Conservation (phyloP, 371 early-diverging fungal genomes). For the Mortierella sp. region DNA sequence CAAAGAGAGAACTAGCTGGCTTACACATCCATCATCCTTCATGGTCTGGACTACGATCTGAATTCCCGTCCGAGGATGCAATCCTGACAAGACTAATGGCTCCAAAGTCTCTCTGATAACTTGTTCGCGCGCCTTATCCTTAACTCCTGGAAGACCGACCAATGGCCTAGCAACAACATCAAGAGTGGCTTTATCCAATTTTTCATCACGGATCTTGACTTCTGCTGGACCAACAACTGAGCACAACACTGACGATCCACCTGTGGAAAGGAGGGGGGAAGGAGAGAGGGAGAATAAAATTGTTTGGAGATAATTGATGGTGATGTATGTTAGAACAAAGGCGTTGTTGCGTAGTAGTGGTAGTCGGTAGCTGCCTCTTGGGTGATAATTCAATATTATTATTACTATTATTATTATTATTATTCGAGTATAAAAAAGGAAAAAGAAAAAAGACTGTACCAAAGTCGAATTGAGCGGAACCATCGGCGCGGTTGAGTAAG, state of each 20-base stretch:
- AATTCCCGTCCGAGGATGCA: conserved; percentile 92
- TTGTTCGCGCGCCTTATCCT: conserved; percentile 80
- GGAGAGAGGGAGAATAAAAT: too few relatives aligned
- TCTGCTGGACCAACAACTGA: conserved; percentile 92
- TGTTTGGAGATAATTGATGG: background rate
- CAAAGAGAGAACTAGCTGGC: conserved; percentile 8
- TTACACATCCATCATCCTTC: conserved; percentile 88
- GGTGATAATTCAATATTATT: background rate
- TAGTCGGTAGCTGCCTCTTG: too few relatives aligned
- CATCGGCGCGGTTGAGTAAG: conserved; percentile 79
- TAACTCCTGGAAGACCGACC: conserved; percentile 75
- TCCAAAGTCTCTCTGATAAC: conserved; percentile 80
- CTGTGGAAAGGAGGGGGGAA: background rate
- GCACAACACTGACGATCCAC: conserved; percentile 71
- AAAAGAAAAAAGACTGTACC: conserved; percentile 59
- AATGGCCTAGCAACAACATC: conserved; percentile 85
- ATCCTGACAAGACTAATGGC: conserved; percentile 76
- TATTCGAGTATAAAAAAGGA: background rate
- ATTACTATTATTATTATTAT: too few relatives aligned
- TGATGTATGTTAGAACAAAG: background rate
- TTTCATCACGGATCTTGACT: conserved; percentile 86
- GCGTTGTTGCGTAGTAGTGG: background rate
- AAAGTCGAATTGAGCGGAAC: conserved; percentile 78
- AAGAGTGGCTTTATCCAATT: conserved; percentile 87
- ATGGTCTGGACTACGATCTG: conserved; percentile 87